These are phyloP conservation scores for Citrus medica DNA, from an alignment of 345 rosid genomes.

Conservation along the genomic window DNA sequence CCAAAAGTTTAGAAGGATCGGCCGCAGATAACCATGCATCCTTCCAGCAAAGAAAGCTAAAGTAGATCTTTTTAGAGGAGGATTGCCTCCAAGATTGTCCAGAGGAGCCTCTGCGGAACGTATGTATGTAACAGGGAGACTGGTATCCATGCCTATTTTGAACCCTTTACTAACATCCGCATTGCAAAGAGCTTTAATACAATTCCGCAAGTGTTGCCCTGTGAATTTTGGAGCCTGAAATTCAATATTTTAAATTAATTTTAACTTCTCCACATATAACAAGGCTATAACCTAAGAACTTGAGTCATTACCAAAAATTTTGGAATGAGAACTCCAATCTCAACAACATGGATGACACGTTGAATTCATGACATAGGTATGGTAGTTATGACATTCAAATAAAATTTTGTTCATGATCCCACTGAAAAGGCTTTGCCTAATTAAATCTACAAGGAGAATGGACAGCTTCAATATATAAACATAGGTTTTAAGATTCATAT, in stretches of 20 bases:
- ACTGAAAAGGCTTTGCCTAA: not conserved
- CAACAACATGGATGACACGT: not conserved
- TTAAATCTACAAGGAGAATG: not conserved
- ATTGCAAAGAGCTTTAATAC: conserved; percentile 74
- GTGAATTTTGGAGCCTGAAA: conserved; percentile 67
- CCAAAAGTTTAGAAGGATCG: conserved; percentile 61
- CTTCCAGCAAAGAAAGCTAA: conserved; percentile 94
- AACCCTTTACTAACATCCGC: conserved; percentile 73
- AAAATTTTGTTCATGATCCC: not conserved
- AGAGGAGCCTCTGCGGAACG: conserved; percentile 56
- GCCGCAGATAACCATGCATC: conserved; percentile 81
- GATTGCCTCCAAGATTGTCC: conserved; percentile 64
- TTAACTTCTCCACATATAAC: not conserved
- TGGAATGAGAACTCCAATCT: not conserved
- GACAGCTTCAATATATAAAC: not conserved
- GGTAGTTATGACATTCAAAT: not conserved
- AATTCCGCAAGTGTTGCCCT: conserved; percentile 43
- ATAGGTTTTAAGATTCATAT: not conserved
- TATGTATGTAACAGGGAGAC: conserved; percentile 71
- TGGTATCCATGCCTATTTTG: conserved; percentile 62
- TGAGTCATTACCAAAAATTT: not conserved
- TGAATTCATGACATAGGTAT: not conserved
- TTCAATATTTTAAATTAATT: conserved; percentile 11
- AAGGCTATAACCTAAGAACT: not conserved
- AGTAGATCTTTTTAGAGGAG: conserved; percentile 50